Base-by-base conservation (phyloP, 345 rosid species). In the Salix udensis region DNA sequence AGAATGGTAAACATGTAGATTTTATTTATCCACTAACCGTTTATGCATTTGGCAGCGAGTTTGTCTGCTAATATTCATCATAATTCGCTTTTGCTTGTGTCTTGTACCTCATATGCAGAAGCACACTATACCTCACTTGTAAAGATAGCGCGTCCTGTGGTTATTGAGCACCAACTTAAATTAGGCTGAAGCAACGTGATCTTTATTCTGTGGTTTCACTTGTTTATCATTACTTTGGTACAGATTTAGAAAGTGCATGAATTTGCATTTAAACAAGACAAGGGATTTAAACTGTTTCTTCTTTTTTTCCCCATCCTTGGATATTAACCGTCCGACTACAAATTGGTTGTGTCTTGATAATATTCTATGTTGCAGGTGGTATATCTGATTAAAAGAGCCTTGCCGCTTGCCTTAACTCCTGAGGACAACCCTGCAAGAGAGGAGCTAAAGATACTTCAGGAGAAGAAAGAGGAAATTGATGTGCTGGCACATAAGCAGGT, bases 401-500 rank as follows among this genome's bases (percentile, higher is more conserved):
- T 96, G 58, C 99, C 99, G 19, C 86, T 90, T 6, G 93, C 93
- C 24, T 68, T 93, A 40, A 87, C 82, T 26, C 75, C 89, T 7
- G 97, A 93, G 11, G 90, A 92, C 53, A 91, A 91, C 74, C 92
- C 90, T 5, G 46, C 78, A n/a, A 87, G 86, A 76, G 84, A 77
- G 34, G 99, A 96, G 78, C 88, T 96, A 24, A 88, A 83, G 78
- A 78, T n/a, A 71, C 91, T 96, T 75, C 92, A 79, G 77, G 80
- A 79, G 61, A 83, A 82, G 88, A 96, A 96, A 86, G 95, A 87
- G 86, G 90, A 93, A 78, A 93, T 96, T 4, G 99, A 96, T 79
- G 83, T 88, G 39, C 77, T 76, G 73, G 99, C 99, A n/a, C 97
- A 96, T 82, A 87, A 81, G 84, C 97, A 96, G 84, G 99, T 96